Percentiles rank a stretch among this genome's conserved stretches.
Conservation (phyloP, 148 eudicot species). For the Dysphania ambrosioides region DNA sequence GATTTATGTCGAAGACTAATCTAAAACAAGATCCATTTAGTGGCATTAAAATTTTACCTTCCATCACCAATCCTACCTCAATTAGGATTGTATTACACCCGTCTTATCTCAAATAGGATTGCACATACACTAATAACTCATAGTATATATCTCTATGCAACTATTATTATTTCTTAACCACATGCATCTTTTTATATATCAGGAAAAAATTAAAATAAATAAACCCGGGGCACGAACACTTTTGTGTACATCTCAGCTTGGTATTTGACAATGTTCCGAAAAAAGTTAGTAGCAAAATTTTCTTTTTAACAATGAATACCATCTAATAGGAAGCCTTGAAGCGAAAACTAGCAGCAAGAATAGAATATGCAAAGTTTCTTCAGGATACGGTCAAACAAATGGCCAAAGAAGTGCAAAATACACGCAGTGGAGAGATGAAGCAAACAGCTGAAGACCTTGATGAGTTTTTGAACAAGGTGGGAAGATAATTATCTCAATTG, state of each 20-base stretch:
- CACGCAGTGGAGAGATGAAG: slow-evolving; percentile 77
- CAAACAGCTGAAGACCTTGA: slow-evolving; percentile 96
- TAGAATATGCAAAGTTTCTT: slow-evolving; percentile 94
- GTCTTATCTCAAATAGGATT: no score
- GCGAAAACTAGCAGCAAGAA: slow-evolving; percentile 76
- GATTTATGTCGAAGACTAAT: no score
- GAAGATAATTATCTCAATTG: slow-evolving; percentile 4
- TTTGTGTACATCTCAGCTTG: neutral
- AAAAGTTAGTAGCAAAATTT: neutral
- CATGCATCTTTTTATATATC: no score
- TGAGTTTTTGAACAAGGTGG: slow-evolving; percentile 80
- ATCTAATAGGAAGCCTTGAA: slow-evolving; percentile 65
- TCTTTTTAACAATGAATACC: neutral
- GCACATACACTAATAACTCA: no score
- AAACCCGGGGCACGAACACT: no score
- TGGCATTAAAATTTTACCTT: no score
- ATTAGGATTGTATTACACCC: no score
- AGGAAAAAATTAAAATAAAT: no score
- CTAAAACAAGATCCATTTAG: no score
- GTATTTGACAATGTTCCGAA: neutral
- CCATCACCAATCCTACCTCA: no score
- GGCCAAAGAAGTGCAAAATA: slow-evolving; percentile 90
- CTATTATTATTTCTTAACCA: no score
- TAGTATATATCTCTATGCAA: no score
- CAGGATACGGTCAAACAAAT: slow-evolving; percentile 87